Evolutionary conservation across 2,329 filamentous ascomycete genomes (phyloP).

Genomic region (Drechmeria coniospora): DNA sequence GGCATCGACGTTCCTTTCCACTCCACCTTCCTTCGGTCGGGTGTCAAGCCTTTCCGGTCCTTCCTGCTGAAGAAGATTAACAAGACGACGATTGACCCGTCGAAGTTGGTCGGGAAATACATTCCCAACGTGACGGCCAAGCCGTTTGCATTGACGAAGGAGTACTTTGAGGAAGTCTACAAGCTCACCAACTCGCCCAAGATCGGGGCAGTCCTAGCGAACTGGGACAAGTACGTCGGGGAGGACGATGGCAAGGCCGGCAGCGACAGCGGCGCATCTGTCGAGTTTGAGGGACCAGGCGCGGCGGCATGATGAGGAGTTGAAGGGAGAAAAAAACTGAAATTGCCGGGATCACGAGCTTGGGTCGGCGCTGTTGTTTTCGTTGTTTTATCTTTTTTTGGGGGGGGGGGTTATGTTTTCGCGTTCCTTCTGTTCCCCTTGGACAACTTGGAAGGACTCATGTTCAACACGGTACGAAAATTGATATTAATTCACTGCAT

Average conservation of each 20-base stretch:
- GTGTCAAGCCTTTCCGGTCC: constrained; percentile 95
- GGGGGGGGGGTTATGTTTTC: too few species aligned
- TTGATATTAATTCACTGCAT: too few species aligned
- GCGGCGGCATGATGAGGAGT: constrained; percentile 21
- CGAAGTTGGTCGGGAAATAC: constrained; percentile 95
- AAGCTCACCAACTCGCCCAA: constrained; percentile 70
- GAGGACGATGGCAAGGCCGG: constrained; percentile 26
- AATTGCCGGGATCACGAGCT: not conserved
- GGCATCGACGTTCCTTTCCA: constrained; percentile 99
- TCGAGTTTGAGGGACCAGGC: constrained; percentile 25
- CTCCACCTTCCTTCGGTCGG: constrained; percentile 91
- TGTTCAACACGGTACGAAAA: too few species aligned
- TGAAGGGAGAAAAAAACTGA: constrained; percentile 8
- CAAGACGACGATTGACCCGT: constrained; percentile 95
- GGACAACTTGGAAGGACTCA: too few species aligned
- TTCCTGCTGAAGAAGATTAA: constrained; percentile 99
- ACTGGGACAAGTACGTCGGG: constrained; percentile 61
- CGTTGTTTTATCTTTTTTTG: too few species aligned
- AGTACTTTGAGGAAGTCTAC: constrained; percentile 99
- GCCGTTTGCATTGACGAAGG: constrained; percentile 90
- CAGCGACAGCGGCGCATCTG: constrained; percentile 24
- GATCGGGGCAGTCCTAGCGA: constrained; percentile 68
- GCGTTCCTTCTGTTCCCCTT: too few species aligned
- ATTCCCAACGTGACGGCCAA: constrained; percentile 96
- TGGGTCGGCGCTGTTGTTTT: too few species aligned